Evolutionary conservation across 306 rosid genomes (phyloP).

Genomic region (Citrullus colocynthis): DNA sequence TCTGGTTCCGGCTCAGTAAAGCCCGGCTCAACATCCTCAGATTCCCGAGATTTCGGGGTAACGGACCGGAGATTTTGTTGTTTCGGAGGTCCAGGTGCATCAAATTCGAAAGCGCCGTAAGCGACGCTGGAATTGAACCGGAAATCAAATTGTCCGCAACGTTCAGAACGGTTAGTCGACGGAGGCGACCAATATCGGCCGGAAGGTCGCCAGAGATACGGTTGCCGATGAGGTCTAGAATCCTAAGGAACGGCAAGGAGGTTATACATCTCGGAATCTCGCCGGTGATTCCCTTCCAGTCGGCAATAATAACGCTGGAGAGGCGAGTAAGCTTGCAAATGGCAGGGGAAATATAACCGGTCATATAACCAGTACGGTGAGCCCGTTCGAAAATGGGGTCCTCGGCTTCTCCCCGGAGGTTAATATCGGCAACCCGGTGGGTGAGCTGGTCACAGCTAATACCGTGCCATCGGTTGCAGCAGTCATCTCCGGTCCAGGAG

Average conservation of each 20-base stretch:
- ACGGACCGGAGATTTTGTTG: constrained; percentile 47
- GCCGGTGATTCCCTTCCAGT: constrained; percentile 92
- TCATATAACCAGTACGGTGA: constrained; percentile 72
- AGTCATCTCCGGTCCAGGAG: constrained; percentile 74
- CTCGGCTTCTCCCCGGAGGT: constrained; percentile 83
- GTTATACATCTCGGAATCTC: constrained; percentile 68
- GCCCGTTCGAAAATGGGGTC: constrained; percentile 48
- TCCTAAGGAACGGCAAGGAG: constrained; percentile 57
- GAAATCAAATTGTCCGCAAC: constrained; percentile 65
- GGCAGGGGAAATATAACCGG: constrained; percentile 58
- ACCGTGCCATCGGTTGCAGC: constrained; percentile 83
- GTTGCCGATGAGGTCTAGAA: constrained; percentile 81
- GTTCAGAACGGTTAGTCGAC: constrained; percentile 57
- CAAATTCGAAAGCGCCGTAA: constrained; percentile 30
- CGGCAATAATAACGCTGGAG: constrained; percentile 63
- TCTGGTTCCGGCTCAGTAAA: constrained; percentile 48
- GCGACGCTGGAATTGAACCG: constrained; percentile 50
- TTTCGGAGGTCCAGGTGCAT: constrained; percentile 86
- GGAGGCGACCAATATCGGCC: constrained; percentile 42
- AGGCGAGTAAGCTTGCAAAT: constrained; percentile 63
- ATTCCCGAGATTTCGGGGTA: constrained; percentile 35
- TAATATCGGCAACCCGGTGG: constrained; percentile 72
- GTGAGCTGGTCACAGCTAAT: constrained; percentile 60
- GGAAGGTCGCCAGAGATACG: constrained; percentile 48
- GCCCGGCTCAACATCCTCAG: constrained; percentile 80